phyloP scores from a whole-genome alignment of 305 asterid genomes.

The Lippia alba region DNA sequence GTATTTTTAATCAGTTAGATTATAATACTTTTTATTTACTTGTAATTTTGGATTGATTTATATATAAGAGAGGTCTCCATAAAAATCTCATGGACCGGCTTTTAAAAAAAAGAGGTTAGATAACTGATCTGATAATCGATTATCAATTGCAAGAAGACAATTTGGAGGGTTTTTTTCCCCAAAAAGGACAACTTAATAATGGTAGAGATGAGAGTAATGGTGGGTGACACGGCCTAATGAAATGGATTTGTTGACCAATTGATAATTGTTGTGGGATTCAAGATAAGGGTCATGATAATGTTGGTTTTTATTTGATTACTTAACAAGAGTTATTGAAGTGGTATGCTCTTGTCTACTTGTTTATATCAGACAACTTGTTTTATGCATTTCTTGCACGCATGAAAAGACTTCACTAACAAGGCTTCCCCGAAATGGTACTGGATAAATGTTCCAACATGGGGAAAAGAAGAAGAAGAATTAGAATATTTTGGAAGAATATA shows the following conservation, averaged over 20 bases:
- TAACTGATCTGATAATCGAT: no score
- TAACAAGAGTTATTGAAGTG: neutral
- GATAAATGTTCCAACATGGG: neutral
- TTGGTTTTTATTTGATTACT: neutral
- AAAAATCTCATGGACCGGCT: no score
- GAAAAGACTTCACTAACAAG: neutral
- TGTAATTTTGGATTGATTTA: no score
- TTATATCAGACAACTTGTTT: neutral
- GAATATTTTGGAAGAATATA: no score
- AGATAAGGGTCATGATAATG: neutral
- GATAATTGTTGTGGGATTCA: neutral
- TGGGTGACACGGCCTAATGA: slow-evolving; percentile 15
- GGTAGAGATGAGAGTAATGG: slow-evolving; percentile 22
- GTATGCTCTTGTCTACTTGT: neutral
- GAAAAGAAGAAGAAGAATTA: neutral
- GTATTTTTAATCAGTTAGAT: no score
- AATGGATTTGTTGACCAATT: neutral
- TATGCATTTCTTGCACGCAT: neutral
- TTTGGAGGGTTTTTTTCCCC: neutral
- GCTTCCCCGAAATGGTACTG: neutral
- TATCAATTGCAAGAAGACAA: neutral
- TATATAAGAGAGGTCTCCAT: no score
- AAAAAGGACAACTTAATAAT: neutral
- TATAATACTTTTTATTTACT: no score
- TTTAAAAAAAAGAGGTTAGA: no score